These are phyloP conservation scores for Fusarium pininemorale DNA, from an alignment of 2,329 filamentous ascomycete genomes.

Conservation along the genomic window DNA sequence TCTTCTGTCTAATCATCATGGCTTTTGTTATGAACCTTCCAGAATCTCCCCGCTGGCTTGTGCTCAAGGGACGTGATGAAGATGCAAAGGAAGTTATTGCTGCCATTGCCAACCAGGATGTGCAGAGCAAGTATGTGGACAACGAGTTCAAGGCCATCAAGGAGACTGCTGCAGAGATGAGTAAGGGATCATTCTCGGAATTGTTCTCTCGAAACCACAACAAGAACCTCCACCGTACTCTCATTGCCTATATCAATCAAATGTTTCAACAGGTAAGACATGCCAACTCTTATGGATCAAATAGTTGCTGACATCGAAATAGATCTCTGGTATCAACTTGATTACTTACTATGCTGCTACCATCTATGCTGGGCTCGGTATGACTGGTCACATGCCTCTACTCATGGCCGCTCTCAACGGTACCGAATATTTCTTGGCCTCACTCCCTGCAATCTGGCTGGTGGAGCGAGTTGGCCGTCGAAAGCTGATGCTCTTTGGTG, in stretches of 20 bases:
- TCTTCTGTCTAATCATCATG: slow-evolving; percentile 68
- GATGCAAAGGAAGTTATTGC: slow-evolving; percentile 59
- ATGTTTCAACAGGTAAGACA: slow-evolving; percentile 61
- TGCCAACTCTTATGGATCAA: rapidly evolving
- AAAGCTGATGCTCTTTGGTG: slow-evolving; percentile 77
- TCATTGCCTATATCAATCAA: slow-evolving; percentile 70
- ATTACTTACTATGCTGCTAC: slow-evolving; percentile 71
- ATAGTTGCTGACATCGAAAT: not conserved
- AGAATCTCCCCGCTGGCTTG: slow-evolving; percentile 62
- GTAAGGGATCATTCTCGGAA: slow-evolving; percentile 66
- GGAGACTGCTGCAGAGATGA: slow-evolving; percentile 74
- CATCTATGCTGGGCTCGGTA: slow-evolving; percentile 65
- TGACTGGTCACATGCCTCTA: slow-evolving; percentile 63
- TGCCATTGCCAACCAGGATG: slow-evolving; percentile 63
- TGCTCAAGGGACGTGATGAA: slow-evolving; percentile 56
- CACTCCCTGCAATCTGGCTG: slow-evolving; percentile 68
- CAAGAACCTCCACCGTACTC: slow-evolving; percentile 65
- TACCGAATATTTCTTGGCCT: slow-evolving; percentile 68
- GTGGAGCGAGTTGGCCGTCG: slow-evolving; percentile 74
- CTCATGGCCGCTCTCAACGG: slow-evolving; percentile 59
- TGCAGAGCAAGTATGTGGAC: slow-evolving; percentile 66
- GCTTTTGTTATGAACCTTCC: slow-evolving; percentile 61
- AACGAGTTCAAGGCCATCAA: slow-evolving; percentile 68
- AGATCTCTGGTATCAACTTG: slow-evolving; percentile 67
- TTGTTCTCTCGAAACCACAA: slow-evolving; percentile 68